A percentile compares a stretch with the other conserved stretches of the same genome.
Evolutionary conservation across 1,139 yeast species (phyloP).

Genomic region (Yamadazyma sp.): DNA sequence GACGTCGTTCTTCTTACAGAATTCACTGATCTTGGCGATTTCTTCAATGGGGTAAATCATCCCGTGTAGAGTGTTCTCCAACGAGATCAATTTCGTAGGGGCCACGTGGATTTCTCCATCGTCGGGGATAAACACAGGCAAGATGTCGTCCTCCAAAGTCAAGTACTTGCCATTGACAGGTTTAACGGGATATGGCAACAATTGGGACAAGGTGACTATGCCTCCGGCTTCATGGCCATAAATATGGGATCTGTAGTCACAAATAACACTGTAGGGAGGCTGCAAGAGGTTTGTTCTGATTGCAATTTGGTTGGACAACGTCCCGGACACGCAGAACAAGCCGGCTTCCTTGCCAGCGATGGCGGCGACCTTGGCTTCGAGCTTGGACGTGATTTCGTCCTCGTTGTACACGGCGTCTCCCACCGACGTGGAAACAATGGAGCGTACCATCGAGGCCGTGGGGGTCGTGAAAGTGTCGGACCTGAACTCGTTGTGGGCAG

Average conservation of each 20-base stretch:
- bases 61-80: constrained; percentile 50
- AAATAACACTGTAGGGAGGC: constrained; percentile 83
- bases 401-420: constrained; percentile 93
- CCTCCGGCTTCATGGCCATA: constrained; percentile 89
- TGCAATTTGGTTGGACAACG: constrained; percentile 87
- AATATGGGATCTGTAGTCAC: constrained; percentile 86
- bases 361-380: constrained; percentile 66
- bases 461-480: constrained; percentile 96
- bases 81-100: constrained; percentile 47
- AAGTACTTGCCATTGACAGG: constrained; percentile 75
- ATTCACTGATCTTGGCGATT: constrained; percentile 36
- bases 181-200: constrained; percentile 83
- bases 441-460: constrained; percentile 62
- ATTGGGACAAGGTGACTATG: constrained; percentile 82
- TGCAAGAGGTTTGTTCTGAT: constrained; percentile 73
- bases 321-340: constrained; percentile 83
- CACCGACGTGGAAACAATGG: constrained; percentile 38
- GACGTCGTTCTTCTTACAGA: constrained; percentile 34
- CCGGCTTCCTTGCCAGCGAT: constrained; percentile 85
- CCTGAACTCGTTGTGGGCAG: constrained; percentile 60
- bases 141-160: constrained; percentile 73
- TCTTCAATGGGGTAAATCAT: constrained; percentile 45
- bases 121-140: constrained; percentile 63
- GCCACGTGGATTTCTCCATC: constrained; percentile 48
- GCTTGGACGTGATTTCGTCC: constrained; percentile 64